These are phyloP conservation scores for Polytolypa hystricis DNA, from an alignment of 2,329 filamentous ascomycete species.

Conservation along the genomic window DNA sequence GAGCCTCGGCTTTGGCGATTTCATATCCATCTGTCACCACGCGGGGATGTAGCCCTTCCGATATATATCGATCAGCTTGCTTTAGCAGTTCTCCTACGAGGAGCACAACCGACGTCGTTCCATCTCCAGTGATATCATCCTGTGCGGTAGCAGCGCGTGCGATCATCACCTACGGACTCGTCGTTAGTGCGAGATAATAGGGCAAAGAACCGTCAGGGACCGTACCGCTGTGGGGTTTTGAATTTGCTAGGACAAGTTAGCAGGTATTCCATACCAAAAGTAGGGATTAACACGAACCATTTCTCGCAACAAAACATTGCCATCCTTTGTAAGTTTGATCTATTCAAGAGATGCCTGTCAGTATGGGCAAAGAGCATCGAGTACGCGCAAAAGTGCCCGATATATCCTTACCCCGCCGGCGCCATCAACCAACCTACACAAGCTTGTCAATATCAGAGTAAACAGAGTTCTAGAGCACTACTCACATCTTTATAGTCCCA, in stretches of 20 bases:
- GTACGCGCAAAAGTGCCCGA: constrained; percentile 8
- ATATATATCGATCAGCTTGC: constrained; percentile 92
- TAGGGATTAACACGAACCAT: constrained; percentile 38
- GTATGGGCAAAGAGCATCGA: no score
- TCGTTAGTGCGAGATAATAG: constrained; percentile 7
- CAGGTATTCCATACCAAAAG: constrained; percentile 2
- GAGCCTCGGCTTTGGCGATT: constrained; percentile 81
- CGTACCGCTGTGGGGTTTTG: constrained; percentile 91
- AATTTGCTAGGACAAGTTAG: constrained; percentile 56
- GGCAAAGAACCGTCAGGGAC: not conserved
- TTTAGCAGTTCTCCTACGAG: constrained; percentile 94
- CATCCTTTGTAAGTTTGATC: constrained; percentile 99
- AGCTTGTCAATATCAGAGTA: constrained; percentile 29
- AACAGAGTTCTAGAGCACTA: constrained; percentile 20
- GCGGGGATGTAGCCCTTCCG: constrained; percentile 89
- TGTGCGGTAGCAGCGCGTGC: constrained; percentile 83
- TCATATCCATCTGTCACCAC: constrained; percentile 98
- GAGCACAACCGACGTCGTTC: constrained; percentile 91
- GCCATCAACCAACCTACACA: constrained; percentile 48
- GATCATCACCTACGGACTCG: constrained; percentile 48
- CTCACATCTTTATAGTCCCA: constrained; percentile 90
- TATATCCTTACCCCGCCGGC: constrained; percentile 43
- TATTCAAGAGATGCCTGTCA: no score
- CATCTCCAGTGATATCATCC: constrained; percentile 96
- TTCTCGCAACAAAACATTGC: constrained; percentile 67